Conservation (phyloP, 2,329 filamentous ascomycete genomes). For the Trichoderma arundinaceum region DNA sequence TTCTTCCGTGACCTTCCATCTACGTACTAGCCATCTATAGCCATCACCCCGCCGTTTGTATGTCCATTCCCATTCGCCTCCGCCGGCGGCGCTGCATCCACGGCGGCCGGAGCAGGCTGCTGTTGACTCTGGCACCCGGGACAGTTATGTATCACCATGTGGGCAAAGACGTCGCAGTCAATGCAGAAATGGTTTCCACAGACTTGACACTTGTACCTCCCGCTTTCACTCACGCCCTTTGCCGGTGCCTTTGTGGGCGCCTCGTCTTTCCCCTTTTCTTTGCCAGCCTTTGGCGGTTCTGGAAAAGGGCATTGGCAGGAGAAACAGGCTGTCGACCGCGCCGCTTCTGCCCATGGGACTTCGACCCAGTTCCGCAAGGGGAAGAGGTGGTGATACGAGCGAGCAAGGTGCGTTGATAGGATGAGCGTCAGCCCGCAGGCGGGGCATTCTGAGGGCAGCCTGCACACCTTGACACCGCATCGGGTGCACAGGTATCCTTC, state of each 20-base stretch:
- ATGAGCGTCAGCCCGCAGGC: conserved; percentile 91
- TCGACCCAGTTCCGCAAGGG: conserved; percentile 89
- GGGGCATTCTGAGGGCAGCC: conserved; percentile 87
- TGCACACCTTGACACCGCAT: conserved; percentile 87
- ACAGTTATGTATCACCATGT: conserved; percentile 95
- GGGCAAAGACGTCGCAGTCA: conserved; percentile 94
- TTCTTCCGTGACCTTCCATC: not conserved
- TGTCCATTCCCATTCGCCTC: conserved; percentile 44
- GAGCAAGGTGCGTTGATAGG: conserved; percentile 87
- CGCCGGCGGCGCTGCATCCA: conserved; percentile 33
- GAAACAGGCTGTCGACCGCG: conserved; percentile 69
- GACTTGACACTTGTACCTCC: conserved; percentile 85
- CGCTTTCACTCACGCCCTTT: conserved; percentile 81
- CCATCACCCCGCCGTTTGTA: conserved; percentile 51
- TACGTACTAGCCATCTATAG: conserved; percentile 46
- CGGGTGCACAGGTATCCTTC: conserved; percentile 92
- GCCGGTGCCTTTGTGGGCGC: conserved; percentile 37
- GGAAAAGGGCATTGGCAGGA: conserved; percentile 80
- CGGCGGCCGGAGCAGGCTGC: conserved; percentile 15
- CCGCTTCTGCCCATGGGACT: conserved; percentile 80
- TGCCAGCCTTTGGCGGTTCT: conserved; percentile 35
- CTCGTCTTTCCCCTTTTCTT: conserved; percentile 35
- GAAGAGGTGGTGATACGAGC: conserved; percentile 94
- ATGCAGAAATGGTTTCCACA: conserved; percentile 95
- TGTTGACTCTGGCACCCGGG: conserved; percentile 74